Conservation (phyloP, 2,329 filamentous ascomycete species). For the Myriosclerotinia curreyana region DNA sequence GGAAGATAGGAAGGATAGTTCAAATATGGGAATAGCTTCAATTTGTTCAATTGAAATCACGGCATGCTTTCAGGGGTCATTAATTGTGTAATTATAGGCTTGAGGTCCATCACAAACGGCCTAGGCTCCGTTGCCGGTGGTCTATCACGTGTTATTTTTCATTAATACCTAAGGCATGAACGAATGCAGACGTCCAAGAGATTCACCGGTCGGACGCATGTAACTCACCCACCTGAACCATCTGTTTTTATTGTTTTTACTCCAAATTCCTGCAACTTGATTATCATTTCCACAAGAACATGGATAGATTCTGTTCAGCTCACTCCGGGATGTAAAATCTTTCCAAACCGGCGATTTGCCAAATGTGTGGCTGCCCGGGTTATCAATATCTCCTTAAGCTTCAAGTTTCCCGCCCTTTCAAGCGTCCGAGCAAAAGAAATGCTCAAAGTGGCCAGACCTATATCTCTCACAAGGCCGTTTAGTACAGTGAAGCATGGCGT, state of each 20-base stretch:
- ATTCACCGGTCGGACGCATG: neutral
- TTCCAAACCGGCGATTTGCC: neutral
- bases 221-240: neutral
- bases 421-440: neutral
- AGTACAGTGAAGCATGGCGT: neutral
- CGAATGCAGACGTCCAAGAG: neutral
- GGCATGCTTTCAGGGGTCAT: neutral
- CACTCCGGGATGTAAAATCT: neutral
- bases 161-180: neutral
- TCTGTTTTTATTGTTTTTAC: neutral
- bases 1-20: neutral
- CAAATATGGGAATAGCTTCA: constrained; percentile 5
- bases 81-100: neutral
- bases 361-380: neutral
- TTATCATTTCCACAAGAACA: neutral
- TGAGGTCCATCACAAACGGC: neutral
- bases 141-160: neutral
- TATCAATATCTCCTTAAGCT: neutral
- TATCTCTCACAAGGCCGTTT: neutral
- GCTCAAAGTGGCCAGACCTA: neutral
- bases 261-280: neutral
- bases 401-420: neutral
- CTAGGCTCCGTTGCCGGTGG: neutral
- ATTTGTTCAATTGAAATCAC: neutral
- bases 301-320: neutral